Percentiles rank a stretch among this genome's conserved stretches.
Conservation (phyloP, 2,329 filamentous ascomycete genomes). For the Ascochyta fabae region DNA sequence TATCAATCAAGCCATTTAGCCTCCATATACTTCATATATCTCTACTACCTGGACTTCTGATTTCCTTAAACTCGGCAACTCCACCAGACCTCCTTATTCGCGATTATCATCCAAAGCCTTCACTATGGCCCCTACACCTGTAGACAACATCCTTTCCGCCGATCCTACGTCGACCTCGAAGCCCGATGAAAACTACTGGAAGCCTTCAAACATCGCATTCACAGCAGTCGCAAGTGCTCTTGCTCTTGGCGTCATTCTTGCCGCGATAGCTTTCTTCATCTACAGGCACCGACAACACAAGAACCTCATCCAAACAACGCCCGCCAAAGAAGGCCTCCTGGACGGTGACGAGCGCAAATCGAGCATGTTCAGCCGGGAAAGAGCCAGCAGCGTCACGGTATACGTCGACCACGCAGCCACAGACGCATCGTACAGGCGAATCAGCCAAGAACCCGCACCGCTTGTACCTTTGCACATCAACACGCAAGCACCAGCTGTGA, state of each 20-base stretch:
- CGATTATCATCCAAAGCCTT: background rate
- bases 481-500: conserved; percentile 21
- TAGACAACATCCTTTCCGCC: conserved; percentile 18
- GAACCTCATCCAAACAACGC: conserved; percentile 28
- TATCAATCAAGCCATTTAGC: conserved; percentile 14
- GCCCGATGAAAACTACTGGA: conserved; percentile 28
- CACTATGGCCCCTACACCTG: conserved; percentile 38
- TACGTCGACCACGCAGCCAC: conserved; percentile 35
- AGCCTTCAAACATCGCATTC: conserved; percentile 36
- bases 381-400: conserved; percentile 37
- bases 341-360: conserved; percentile 38
- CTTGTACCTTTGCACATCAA: conserved; percentile 40
- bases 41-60: background rate
- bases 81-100: background rate
- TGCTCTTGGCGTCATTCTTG: conserved; percentile 26
- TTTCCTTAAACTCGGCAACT: background rate
- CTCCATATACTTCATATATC: conserved; percentile 15
- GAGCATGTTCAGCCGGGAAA: conserved; percentile 43
- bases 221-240: conserved; percentile 36
- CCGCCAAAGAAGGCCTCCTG: conserved; percentile 36
- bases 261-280: conserved; percentile 29
- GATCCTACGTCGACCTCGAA: conserved; percentile 16
- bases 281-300: conserved; percentile 33
- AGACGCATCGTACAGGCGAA: conserved; percentile 24
- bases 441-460: conserved; percentile 32